Percentiles rank a stretch among this genome's conserved stretches.
Evolutionary conservation across 768 basidiomycete genomes (phyloP).

Genomic region (Tephrocybe sp.): DNA sequence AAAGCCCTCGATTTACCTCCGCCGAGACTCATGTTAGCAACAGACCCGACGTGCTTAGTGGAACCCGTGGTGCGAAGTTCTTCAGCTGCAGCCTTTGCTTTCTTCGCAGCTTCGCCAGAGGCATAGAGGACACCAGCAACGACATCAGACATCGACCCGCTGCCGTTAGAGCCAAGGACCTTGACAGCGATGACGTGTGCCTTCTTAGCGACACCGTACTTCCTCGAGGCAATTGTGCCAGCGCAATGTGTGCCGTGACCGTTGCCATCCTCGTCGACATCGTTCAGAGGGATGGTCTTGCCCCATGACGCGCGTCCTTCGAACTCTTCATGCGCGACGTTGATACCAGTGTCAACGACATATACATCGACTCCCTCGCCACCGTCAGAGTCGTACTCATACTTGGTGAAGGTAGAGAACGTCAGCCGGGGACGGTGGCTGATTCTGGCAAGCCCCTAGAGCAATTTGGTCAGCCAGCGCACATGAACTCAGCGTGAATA

Average conservation of each 20-base stretch:
- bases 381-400: constrained; percentile 67
- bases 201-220: constrained; percentile 95
- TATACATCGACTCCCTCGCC: constrained; percentile 95
- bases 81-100: constrained; percentile 57
- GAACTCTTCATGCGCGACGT: constrained; percentile 82
- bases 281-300: constrained; percentile 83
- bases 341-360: constrained; percentile 88
- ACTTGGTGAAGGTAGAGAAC: constrained; percentile 83
- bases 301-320: constrained; percentile 92
- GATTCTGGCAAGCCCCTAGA: constrained; percentile 91
- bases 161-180: constrained; percentile 92
- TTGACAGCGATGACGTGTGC: constrained; percentile 91
- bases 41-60: constrained; percentile 89
- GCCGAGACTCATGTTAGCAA: constrained; percentile 97
- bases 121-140: constrained; percentile 88
- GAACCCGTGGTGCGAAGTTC: constrained; percentile 74
- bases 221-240: constrained; percentile 91
- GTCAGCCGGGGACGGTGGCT: constrained; percentile 79
- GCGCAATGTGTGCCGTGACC: constrained; percentile 97
- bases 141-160: constrained; percentile 94
- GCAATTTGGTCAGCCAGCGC: constrained; percentile 16
- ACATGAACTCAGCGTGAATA: background rate
- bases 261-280: constrained; percentile 88
- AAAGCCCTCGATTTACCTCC: constrained; percentile 89
- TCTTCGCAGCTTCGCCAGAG: constrained; percentile 47